phyloP scores from a whole-genome alignment of 805 yeast genomes.

The Metschnikowia cerradonensis region DNA sequence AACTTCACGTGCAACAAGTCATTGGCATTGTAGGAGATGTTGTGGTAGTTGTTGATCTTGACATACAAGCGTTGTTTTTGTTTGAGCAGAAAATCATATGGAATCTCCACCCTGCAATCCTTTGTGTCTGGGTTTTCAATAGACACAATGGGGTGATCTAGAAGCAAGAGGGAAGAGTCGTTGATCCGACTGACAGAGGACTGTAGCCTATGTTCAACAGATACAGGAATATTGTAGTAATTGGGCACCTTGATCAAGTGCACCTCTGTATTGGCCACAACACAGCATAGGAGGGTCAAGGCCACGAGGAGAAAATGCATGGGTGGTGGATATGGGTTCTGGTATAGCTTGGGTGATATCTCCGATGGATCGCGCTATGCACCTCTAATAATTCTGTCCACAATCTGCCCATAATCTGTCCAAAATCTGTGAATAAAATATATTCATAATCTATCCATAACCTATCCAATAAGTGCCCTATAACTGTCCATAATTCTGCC shows the following conservation, averaged over 20 bases:
- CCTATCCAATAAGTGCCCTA: too few relatives aligned
- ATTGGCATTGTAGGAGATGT: constrained; percentile 20
- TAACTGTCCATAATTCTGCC: too few relatives aligned
- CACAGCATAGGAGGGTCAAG: not conserved
- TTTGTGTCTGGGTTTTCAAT: constrained; percentile 6
- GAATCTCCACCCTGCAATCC: constrained; percentile 7
- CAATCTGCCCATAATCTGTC: too few relatives aligned
- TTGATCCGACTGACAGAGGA: constrained; percentile 7
- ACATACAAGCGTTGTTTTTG: constrained; percentile 21
- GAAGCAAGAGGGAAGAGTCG: constrained; percentile 12
- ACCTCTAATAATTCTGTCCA: too few relatives aligned
- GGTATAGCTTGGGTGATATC: not conserved
- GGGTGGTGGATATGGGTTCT: not conserved
- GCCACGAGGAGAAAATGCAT: not conserved
- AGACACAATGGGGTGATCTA: constrained; percentile 14
- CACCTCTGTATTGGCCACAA: constrained; percentile 37
- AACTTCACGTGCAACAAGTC: constrained; percentile 18
- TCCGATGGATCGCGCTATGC: not conserved
- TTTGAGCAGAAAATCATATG: constrained; percentile 11
- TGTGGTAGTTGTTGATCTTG: constrained; percentile 31
- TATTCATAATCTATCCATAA: too few relatives aligned
- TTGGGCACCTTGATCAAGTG: constrained; percentile 29
- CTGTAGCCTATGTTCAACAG: constrained; percentile 7
- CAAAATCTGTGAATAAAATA: too few relatives aligned
- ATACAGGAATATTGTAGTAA: constrained; percentile 29